A percentile compares a stretch with the other conserved stretches of the same genome.
phyloP scores from a whole-genome alignment of 2,329 filamentous ascomycete species.

The Aspergillus tubingensis region DNA sequence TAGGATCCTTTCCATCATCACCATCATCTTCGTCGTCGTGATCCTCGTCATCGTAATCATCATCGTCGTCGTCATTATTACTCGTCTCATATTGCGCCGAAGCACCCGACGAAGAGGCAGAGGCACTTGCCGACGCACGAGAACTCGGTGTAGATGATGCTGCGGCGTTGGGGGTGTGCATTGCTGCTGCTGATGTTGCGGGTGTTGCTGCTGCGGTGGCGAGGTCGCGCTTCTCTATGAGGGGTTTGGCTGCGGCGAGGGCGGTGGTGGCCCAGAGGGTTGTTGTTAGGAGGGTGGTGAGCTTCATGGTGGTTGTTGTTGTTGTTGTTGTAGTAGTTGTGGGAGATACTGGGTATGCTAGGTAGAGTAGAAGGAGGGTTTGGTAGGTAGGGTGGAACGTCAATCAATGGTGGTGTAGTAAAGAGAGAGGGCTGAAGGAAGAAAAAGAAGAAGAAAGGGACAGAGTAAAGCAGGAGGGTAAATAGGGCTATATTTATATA shows the following conservation, averaged over 20 bases:
- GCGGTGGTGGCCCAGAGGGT: slow-evolving; percentile 3
- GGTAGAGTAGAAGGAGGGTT: too few species aligned
- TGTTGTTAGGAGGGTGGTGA: slow-evolving; percentile 8
- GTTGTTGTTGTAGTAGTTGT: neutral
- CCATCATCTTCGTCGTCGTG: neutral
- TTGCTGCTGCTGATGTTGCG: too few species aligned
- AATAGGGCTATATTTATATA: too few species aligned
- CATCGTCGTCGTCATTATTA: neutral
- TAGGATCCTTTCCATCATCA: neutral
- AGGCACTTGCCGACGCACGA: neutral
- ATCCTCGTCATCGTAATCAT: neutral
- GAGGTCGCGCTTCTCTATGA: too few species aligned
- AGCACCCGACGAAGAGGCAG: neutral
- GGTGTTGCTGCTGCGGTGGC: too few species aligned
- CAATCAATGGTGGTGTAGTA: too few species aligned
- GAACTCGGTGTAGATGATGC: neutral
- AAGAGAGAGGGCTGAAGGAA: too few species aligned
- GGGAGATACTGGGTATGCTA: neutral
- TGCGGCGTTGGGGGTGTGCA: too few species aligned
- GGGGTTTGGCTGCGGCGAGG: neutral
- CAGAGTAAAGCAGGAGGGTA: too few species aligned
- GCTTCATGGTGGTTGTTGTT: slow-evolving; percentile 5
- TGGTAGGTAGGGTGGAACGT: too few species aligned
- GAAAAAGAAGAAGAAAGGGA: too few species aligned
- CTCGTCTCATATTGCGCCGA: neutral